Evolutionary conservation across 495 filamentous ascomycete genomes (phyloP).

Genomic region (Hyaloscypha bicolor): DNA sequence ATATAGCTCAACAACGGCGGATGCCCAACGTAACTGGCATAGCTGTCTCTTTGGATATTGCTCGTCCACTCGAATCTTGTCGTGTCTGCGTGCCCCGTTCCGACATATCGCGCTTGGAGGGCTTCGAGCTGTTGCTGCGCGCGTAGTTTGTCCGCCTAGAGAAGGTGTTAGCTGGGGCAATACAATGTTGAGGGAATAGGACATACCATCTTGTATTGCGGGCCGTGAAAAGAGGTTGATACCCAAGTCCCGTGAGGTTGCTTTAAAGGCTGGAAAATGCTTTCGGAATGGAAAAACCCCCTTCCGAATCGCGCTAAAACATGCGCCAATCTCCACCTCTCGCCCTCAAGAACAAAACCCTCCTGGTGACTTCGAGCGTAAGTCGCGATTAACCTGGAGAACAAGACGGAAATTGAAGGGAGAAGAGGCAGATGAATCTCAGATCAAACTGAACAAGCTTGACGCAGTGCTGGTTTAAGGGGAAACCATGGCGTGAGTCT

Average conservation of each 20-base stretch:
- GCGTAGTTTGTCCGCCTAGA: constrained; percentile 92
- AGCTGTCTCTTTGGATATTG: constrained; percentile 86
- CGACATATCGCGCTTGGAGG: constrained; percentile 90
- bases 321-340: not conserved
- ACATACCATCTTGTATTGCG: constrained; percentile 17
- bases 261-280: constrained; percentile 7
- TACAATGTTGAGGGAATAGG: not conserved
- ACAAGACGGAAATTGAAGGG: not conserved
- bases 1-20: constrained; percentile 88
- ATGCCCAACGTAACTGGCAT: constrained; percentile 85
- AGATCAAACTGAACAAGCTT: not conserved
- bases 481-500: constrained; percentile 19
- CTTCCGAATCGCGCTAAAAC: constrained; percentile 4
- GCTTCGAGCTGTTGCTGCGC: constrained; percentile 96
- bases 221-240: not conserved
- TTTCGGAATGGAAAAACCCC: constrained; percentile 15
- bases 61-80: constrained; percentile 94
- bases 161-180: not conserved
- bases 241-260: not conserved
- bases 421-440: not conserved
- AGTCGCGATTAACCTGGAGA: not conserved
- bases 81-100: constrained; percentile 97
- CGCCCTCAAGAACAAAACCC: not conserved
- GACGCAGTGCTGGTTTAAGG: not conserved
- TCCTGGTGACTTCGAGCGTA: not conserved